Conservation (phyloP, 2,329 filamentous ascomycete genomes). For the Fusarium sp. region DNA sequence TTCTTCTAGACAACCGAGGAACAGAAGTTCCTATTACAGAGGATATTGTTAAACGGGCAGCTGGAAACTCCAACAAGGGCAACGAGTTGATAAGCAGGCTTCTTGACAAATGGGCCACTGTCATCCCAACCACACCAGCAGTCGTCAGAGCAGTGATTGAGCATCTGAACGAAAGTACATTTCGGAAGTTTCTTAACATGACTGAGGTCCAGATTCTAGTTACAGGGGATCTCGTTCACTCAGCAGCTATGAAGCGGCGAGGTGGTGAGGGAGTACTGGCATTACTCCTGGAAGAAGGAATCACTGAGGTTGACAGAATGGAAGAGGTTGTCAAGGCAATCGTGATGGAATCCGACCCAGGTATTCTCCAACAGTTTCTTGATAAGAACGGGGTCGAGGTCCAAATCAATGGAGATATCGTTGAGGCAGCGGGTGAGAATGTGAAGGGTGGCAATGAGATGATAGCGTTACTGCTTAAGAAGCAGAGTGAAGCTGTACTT, state of each 20-base stretch:
- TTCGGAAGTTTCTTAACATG: not conserved
- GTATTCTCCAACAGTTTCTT: not conserved
- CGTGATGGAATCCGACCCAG: not conserved
- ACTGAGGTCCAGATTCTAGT: not conserved
- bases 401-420: not conserved
- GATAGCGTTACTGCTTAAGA: not conserved
- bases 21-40: not conserved
- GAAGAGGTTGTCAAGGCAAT: not conserved
- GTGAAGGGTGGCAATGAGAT: not conserved
- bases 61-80: not conserved
- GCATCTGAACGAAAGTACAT: not conserved
- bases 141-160: not conserved
- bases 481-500: not conserved
- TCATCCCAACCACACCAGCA: not conserved
- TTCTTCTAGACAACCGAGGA: not conserved
- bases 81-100: not conserved
- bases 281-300: not conserved
- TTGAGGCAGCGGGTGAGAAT: not conserved
- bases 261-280: not conserved
- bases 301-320: not conserved
- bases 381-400: not conserved
- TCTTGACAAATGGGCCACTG: not conserved
- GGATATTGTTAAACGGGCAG: not conserved
- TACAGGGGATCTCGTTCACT: not conserved
- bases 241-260: not conserved